Percentiles rank a stretch among this genome's conserved stretches.
phyloP scores from a whole-genome alignment of 169 alveolate species.

The Plasmodium cynomolgi region DNA sequence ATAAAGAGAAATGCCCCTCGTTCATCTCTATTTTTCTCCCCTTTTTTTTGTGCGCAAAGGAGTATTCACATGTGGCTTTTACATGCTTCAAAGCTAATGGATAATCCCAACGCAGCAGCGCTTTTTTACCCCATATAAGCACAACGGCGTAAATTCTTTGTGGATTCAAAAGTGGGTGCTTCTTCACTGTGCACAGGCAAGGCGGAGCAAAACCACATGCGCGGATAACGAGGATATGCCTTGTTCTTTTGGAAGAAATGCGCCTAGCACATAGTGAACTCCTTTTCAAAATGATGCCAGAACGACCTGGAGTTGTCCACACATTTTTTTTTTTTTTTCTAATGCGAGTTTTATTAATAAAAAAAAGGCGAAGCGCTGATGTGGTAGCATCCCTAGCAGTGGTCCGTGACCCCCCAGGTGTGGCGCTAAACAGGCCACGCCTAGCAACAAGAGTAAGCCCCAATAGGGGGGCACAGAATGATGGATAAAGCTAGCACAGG shows the following conservation, averaged over 20 bases:
- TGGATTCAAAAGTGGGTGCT: background rate
- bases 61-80: background rate
- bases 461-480: background rate
- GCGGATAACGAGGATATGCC: background rate
- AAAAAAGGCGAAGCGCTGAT: background rate
- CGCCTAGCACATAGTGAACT: background rate
- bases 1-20: background rate
- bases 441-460: background rate
- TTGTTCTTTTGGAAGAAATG: background rate
- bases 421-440: background rate
- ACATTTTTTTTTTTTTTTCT: too few species aligned
- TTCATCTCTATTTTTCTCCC: background rate
- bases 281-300: background rate
- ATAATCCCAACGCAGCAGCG: background rate
- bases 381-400: background rate
- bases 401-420: background rate
- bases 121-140: background rate
- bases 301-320: background rate
- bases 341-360: background rate
- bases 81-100: background rate
- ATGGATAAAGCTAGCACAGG: background rate
- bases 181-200: background rate
- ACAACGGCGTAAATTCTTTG: background rate
- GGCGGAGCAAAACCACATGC: background rate
- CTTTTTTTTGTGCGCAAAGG: background rate